phyloP scores from a whole-genome alignment of 2,329 filamentous ascomycete species.

The Aureobasidium sp. region DNA sequence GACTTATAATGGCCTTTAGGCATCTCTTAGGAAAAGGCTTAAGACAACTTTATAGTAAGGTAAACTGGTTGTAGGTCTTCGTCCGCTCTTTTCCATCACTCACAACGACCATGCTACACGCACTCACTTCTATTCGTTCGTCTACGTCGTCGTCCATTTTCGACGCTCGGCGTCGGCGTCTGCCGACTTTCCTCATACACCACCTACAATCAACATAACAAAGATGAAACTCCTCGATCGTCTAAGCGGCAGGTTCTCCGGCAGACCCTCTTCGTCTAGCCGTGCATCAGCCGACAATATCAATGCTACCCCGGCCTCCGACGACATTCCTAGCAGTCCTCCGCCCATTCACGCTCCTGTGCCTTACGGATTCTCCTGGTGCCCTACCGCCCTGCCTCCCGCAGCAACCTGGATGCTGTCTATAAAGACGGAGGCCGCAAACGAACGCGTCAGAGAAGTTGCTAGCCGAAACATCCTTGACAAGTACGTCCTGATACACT shows the following conservation, averaged over 20 bases:
- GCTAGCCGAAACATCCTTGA: neutral
- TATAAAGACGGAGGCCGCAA: neutral
- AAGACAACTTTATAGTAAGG: no score
- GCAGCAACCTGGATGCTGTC: neutral
- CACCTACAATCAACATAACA: neutral
- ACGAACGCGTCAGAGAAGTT: neutral
- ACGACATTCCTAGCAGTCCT: neutral
- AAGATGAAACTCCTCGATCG: neutral
- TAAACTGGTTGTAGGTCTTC: no score
- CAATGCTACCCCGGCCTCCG: neutral
- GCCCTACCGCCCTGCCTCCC: neutral
- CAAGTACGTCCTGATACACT: neutral
- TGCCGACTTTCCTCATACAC: neutral
- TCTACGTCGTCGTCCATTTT: no score
- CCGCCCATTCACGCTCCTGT: neutral
- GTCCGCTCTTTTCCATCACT: no score
- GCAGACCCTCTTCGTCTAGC: slow-evolving; percentile 2
- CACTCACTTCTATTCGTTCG: no score
- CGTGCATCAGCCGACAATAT: neutral
- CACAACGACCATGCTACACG: no score
- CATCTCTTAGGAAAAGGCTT: no score
- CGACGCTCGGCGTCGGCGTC: no score
- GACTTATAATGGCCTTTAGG: no score
- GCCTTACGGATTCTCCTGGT: neutral
- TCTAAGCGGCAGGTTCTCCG: slow-evolving; percentile 2